A percentile compares a stretch with the other conserved stretches of the same genome.
Conservation (phyloP, 2,329 filamentous ascomycete genomes). For the Arachnomyces sp. region DNA sequence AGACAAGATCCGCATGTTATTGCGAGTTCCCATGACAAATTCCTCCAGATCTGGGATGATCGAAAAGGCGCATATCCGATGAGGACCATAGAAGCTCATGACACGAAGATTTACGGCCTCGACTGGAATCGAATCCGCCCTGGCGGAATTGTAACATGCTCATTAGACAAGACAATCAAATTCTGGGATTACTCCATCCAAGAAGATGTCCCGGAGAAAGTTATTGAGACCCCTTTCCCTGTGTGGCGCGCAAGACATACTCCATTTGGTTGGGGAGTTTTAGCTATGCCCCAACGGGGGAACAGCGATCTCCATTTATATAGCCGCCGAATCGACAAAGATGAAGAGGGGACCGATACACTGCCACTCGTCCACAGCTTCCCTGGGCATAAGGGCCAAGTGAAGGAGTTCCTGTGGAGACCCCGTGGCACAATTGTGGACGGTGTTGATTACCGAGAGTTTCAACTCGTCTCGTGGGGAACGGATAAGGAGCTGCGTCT, state of each 20-base stretch:
- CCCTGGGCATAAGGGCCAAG: constrained; percentile 52
- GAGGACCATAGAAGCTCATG: constrained; percentile 76
- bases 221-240: constrained; percentile 75
- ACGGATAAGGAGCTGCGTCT: constrained; percentile 74
- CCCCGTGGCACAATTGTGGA: constrained; percentile 61
- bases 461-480: constrained; percentile 89
- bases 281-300: constrained; percentile 87
- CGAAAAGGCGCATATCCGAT: constrained; percentile 69
- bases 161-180: constrained; percentile 84
- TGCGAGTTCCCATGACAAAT: constrained; percentile 83
- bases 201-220: constrained; percentile 59
- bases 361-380: constrained; percentile 44
- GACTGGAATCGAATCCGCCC: constrained; percentile 81
- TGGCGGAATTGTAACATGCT: constrained; percentile 73
- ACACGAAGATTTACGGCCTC: constrained; percentile 88
- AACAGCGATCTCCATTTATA: constrained; percentile 81
- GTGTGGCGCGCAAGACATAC: constrained; percentile 88
- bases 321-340: constrained; percentile 49
- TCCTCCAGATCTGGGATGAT: constrained; percentile 83
- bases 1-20: constrained; percentile 77
- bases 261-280: constrained; percentile 74
- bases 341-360: constrained; percentile 23
- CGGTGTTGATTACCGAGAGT: constrained; percentile 73
- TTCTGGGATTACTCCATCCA: constrained; percentile 74
- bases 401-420: constrained; percentile 89